A percentile compares a stretch with the other conserved stretches of the same genome.
Evolutionary conservation across 1,139 yeast genomes (phyloP).

Genomic region (Yamadazyma sp.): DNA sequence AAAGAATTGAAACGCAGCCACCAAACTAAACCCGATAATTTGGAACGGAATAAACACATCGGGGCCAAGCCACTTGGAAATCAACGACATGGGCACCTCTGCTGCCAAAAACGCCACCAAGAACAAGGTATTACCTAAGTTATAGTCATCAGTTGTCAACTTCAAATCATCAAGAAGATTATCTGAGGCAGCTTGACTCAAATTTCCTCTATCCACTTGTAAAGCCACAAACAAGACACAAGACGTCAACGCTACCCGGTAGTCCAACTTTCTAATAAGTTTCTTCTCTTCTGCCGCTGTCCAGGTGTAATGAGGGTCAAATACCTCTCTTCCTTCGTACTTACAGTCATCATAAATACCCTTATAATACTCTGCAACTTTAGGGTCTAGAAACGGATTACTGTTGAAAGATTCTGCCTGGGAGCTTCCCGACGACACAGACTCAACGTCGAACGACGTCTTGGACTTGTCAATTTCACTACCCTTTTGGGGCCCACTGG

Average conservation of each 20-base stretch:
- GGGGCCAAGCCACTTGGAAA: conserved; percentile 34
- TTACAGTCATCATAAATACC: conserved; percentile 27
- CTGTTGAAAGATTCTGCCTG: conserved; percentile 3
- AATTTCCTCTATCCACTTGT: conserved; percentile 31
- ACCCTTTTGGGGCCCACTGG: too few species aligned
- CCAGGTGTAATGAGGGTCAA: conserved; percentile 40
- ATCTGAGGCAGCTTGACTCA: conserved; percentile 30
- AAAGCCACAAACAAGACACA: conserved; percentile 32
- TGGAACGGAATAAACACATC: conserved; percentile 34
- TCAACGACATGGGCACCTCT: conserved; percentile 34
- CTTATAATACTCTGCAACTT: conserved; percentile 28
- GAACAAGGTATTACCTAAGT: conserved; percentile 30
- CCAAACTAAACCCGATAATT: conserved; percentile 26
- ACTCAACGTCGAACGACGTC: conserved; percentile 3
- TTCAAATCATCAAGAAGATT: conserved; percentile 27
- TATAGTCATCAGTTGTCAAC: conserved; percentile 29
- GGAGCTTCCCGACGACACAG: conserved; percentile 5
- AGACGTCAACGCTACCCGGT: conserved; percentile 31
- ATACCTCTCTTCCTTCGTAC: conserved; percentile 33
- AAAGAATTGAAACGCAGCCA: conserved; percentile 25
- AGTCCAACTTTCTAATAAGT: conserved; percentile 28
- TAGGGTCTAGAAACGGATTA: conserved; percentile 31
- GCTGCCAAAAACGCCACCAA: conserved; percentile 33
- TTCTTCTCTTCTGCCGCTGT: conserved; percentile 32
- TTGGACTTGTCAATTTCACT: too few species aligned